Percentiles rank a stretch among this genome's conserved stretches.
phyloP scores from a whole-genome alignment of 202 grass and related monocot genomes.

The Schoenoplectus triqueter region DNA sequence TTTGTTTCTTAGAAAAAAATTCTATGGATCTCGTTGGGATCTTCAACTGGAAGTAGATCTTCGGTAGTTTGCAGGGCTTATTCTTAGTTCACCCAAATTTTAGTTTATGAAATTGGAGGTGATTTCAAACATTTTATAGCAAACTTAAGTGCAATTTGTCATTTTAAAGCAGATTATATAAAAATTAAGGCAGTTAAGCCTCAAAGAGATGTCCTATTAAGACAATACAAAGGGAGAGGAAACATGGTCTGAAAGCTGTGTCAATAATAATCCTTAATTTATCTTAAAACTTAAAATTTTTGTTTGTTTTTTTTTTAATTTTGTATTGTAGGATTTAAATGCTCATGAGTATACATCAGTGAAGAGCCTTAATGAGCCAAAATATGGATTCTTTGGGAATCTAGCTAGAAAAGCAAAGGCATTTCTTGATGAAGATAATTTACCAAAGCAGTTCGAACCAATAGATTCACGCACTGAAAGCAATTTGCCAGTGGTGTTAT shows the following conservation, averaged over 20 bases:
- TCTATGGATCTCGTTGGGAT: constrained; percentile 13
- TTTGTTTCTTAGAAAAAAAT: not conserved
- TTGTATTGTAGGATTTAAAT: constrained; percentile 57
- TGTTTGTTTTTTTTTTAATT: not conserved
- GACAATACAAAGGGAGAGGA: not conserved
- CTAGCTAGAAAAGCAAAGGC: constrained; percentile 87
- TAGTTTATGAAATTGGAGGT: not conserved
- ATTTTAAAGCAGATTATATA: not conserved
- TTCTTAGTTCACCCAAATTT: not conserved
- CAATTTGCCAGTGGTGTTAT: not conserved
- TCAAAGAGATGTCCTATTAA: not conserved
- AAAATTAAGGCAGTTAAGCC: constrained; percentile 11
- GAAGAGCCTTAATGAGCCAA: constrained; percentile 86
- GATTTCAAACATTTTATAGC: not conserved
- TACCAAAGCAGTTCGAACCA: constrained; percentile 48
- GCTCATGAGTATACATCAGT: constrained; percentile 78
- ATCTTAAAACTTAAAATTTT: not conserved
- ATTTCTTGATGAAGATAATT: constrained; percentile 82
- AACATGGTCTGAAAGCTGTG: not conserved
- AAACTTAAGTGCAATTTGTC: not conserved
- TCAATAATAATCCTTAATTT: not conserved
- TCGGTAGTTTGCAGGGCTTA: not conserved
- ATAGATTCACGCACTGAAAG: constrained; percentile 42
- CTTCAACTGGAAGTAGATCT: constrained; percentile 9
- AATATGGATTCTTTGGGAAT: constrained; percentile 83